A percentile compares a stretch with the other conserved stretches of the same genome.
Evolutionary conservation across 805 yeast species (phyloP).

Genomic region (Pichia exigua): DNA sequence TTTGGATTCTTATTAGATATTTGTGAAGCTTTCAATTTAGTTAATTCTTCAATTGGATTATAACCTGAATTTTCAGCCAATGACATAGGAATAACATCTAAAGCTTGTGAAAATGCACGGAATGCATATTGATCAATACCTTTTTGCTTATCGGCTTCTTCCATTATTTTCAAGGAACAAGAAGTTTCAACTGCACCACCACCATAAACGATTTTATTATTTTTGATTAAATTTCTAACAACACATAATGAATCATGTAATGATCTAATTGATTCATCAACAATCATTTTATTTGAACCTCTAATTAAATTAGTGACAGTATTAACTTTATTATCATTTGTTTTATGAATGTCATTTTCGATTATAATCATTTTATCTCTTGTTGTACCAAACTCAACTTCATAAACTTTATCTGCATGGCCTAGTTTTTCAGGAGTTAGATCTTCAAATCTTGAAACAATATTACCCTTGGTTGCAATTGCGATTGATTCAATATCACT

Average conservation of each 20-base stretch:
- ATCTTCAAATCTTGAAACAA: constrained; percentile 96
- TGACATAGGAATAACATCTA: constrained; percentile 89
- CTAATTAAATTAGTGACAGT: constrained; percentile 81
- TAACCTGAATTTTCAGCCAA: constrained; percentile 96
- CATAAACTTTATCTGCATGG: constrained; percentile 74
- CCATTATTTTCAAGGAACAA: constrained; percentile 83
- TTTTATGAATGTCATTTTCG: constrained; percentile 79
- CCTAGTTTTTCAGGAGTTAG: constrained; percentile 77
- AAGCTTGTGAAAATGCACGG: constrained; percentile 87
- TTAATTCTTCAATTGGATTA: constrained; percentile 85
- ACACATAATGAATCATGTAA: constrained; percentile 95
- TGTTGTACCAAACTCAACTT: constrained; percentile 92
- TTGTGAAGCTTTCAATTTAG: constrained; percentile 78
- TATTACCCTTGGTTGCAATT: constrained; percentile 94
- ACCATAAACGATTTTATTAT: constrained; percentile 94
- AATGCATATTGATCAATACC: constrained; percentile 98
- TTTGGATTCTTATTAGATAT: constrained; percentile 60
- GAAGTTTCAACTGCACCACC: constrained; percentile 98
- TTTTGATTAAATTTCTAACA: constrained; percentile 88
- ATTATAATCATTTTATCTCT: constrained; percentile 92
- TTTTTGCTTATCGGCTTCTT: constrained; percentile 84
- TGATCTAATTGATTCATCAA: constrained; percentile 94
- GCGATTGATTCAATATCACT: constrained; percentile 93
- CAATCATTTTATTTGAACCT: constrained; percentile 97
- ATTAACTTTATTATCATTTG: constrained; percentile 26